Evolutionary conservation across 352 stramenopile genomes (phyloP), one percentile per base, ranked within the genome.

Genomic region (Phytopythium montanum): DNA sequence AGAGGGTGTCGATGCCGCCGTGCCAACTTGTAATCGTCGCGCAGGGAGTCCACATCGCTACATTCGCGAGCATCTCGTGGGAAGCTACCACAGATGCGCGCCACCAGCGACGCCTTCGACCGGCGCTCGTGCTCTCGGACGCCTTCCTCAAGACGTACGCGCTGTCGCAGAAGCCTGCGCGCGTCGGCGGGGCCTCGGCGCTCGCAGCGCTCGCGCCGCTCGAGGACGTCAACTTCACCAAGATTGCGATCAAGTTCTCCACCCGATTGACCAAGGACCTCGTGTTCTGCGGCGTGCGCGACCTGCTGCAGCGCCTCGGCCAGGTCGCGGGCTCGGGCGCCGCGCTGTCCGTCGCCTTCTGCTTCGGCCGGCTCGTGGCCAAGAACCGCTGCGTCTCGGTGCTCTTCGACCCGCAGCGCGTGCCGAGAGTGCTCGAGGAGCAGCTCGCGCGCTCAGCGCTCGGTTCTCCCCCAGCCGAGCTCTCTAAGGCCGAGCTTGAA

Each of bases 221-320:
- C 21, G 82, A 92, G 52, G 79, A 92, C 58, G 84, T 90, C 65
- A 90, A 90, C 56, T 90, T 89, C 57, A 90, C 78, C 29, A 92
- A 92, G 59, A 85, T 92, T 55, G 82, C 82, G 61, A 92, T 90
- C 72, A 92, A 90, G 54, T 92, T 84, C 59, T 90, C 80, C 19
- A 72, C 69, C 45, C 84, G 72, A 29, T 70, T 92, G 55, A 92
- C 77, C 18, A 92, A 92, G 38, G 82, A 90, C 62, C 60, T 85
- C 19, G 80, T 89, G 13, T 88, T 89, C 56, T 77, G 74, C 28
- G 82, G 76, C 33, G 66, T 90, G 31, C 74, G 82, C 14, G 82
- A 92, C 56, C 57, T 92, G 64, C 60, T 92, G 45, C 82, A 92
- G 64, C 82, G 84, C 59, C 85, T 92, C 51, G 82, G 82, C 16